These are phyloP conservation scores for Solanum clarkiae DNA, from an alignment of 257 asterid genomes.

Conservation along the genomic window DNA sequence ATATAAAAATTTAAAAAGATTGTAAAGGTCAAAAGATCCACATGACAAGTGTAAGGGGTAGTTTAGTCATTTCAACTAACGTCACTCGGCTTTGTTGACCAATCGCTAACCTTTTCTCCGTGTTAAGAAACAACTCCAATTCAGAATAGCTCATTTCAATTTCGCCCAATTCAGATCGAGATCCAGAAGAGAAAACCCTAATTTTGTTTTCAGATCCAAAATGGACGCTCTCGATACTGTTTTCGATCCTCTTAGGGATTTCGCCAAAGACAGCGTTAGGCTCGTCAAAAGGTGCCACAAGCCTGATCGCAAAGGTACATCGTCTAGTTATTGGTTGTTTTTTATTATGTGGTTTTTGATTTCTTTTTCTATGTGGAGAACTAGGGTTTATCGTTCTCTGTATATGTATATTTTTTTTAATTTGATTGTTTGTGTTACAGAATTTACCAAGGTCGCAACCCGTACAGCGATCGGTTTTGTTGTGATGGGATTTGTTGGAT, in stretches of 20 bases:
- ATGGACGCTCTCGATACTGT: conserved; percentile 26
- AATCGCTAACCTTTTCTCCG: neutral
- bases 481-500: conserved; percentile 28
- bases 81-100: neutral
- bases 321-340: neutral
- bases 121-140: neutral
- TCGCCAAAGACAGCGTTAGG: conserved; percentile 24
- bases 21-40: neutral
- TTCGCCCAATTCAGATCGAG: neutral
- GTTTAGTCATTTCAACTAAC: neutral
- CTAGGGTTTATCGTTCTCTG: neutral
- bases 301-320: conserved; percentile 20
- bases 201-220: neutral
- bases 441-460: conserved; percentile 22
- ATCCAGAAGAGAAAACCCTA: neutral
- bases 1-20: no score
- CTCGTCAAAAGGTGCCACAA: conserved; percentile 29
- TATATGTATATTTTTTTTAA: neutral
- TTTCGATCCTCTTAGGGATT: conserved; percentile 23
- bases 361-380: neutral
- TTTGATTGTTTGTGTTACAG: neutral
- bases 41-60: neutral
- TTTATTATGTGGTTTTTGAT: neutral
- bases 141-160: neutral
- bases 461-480: conserved; percentile 27